Evolutionary conservation across 2,329 filamentous ascomycete species (phyloP), one percentile per base, ranked within the genome.

Genomic region (Fusarium sp.): DNA sequence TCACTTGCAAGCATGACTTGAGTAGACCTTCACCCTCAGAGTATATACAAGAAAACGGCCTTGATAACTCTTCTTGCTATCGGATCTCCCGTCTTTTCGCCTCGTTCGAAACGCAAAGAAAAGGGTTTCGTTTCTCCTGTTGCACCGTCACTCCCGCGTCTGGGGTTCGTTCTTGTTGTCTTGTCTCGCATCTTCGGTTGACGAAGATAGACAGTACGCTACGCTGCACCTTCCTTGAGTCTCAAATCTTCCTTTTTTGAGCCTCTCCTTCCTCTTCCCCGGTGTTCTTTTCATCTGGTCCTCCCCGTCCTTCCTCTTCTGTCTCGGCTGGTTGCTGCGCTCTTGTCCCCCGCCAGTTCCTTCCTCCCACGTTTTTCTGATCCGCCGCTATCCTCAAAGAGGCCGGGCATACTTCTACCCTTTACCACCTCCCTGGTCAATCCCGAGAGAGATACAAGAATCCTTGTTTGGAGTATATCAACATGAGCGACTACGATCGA

Each of bases 401-500:
- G 67, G 53, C 54, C 37, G 54, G 30, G 25, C 43, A 54, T 65
- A 43, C 42, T 67, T 54, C 63, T 51, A 64, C 41, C 31, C 55
- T 50, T 61, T n/a, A 37, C 37, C 50, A 61, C 49, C 58, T 49
- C 41, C 13, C 43, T 56, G 37, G 45, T 69, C 41, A 43, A 45
- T 62, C 57, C 42, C 31, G 26, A 44, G 31, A 23, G 34, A 48
- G 28, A 61, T 45, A 49, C 43, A 23, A 46, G 43, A 51, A 25
- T 31, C 49, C 48, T 44, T 50, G 51, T 49, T 30, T 55, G 45
- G 18, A 25, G 41, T 21, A 30, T 42, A 43, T 54, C 42, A 77
- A 39, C 60, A 80, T 80, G 79, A 78, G 73, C 67, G 78, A 79
- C 65, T 55, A 73, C 19, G 79, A 80, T 52, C 78, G 79, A 43